Base-by-base conservation (phyloP, 2,329 filamentous ascomycete genomes). In the Trichoderma gracile region DNA sequence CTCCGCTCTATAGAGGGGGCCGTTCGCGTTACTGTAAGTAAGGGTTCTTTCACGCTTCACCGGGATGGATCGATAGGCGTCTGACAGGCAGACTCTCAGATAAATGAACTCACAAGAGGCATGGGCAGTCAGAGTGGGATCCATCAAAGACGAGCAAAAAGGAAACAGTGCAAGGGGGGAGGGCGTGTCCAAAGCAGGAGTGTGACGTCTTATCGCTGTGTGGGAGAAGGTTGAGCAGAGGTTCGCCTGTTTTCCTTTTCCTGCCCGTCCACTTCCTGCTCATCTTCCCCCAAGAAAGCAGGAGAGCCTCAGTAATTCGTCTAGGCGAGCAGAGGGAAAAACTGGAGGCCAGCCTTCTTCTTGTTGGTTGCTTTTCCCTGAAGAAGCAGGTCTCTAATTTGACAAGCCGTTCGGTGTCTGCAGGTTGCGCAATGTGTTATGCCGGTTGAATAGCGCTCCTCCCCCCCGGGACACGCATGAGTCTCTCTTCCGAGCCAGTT, bases 51-150 rank as follows among this genome's bases (percentile, higher is more conserved):
- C 33, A 14, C 12, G 33, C 33, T 23, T 27, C n/a, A 52, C 58
- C 33, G 58, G 38, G 58, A 61, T 61, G 58, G 58, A 61, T 61
- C 58, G 58, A 61, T 61, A 61, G 46, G 47, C 58, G 58, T 61
- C 58, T 61, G 58, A 61, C 58, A 53, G 38, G 47, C 47, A 27
- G 33, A 38, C 58, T 53, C 12, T 45, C 25, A 27, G 46, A 52
- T 60, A 33, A 61, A 52, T 61, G 58, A 53, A 1, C 23, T 23
- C 42, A 21, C n/a, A 61, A 23, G 19, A 2, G 25, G 21, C 38
- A 45, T 61, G 7, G 17, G 30, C 40, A 23, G 33, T n/a, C 33
- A 12, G 52, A 33, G 23, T 33, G 58, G n/a, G 40, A 19, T 53
- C 17, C 5, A 3, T 6, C 40, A 33, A 33, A 33, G 38, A 40